Evolutionary conservation across 352 stramenopile genomes (phyloP), one percentile per base, ranked within the genome.

Genomic region (Pythium volutum): DNA sequence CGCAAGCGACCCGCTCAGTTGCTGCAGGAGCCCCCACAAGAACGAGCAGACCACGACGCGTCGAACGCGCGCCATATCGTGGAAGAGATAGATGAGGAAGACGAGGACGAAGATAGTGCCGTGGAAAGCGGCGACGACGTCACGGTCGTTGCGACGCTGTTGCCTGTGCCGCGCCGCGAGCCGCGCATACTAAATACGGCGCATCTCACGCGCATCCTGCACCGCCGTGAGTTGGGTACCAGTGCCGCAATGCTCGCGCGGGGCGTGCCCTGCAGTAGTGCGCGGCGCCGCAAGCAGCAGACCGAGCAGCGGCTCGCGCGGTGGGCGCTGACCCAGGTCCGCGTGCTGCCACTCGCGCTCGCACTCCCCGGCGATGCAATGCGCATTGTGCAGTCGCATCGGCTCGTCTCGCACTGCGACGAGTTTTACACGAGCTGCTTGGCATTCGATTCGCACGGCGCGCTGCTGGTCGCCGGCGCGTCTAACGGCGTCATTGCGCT

Each of bases 401-500:
- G 62, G 1, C 34, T 69, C 3, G 62, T 50, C 1, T 64, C 77
- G 33, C 69, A 80, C 52, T 87, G 74, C 66, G 64, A 79, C 31
- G 73, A 75, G 8, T 89, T 89, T 39, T 89, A 79, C 60, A 63
- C 76, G 42, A 91, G 77, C 49, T 90, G 79, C 36, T 39, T 91
- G 23, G 76, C 79, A 56, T 93, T 93, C 57, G 84, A 93, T 46
- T 59, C 67, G 3, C 71, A 87, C 18, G 84, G 84, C 25, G 80
- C 88, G 23, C 51, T 93, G 49, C 74, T 93, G 7, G 77, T 74
- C 33, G 78, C 72, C 0, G 84, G 84, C 0, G 73, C 80, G 18
- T 90, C 78, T 18, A 87, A 87, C 47, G 84, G 84, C 25, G 73
- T 86, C 39, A 67, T 93, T 16, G 79, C 81, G 6, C 65, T 93